Evolutionary conservation across 352 stramenopile species (phyloP).

Genomic region (Phytophthora fragariae): DNA sequence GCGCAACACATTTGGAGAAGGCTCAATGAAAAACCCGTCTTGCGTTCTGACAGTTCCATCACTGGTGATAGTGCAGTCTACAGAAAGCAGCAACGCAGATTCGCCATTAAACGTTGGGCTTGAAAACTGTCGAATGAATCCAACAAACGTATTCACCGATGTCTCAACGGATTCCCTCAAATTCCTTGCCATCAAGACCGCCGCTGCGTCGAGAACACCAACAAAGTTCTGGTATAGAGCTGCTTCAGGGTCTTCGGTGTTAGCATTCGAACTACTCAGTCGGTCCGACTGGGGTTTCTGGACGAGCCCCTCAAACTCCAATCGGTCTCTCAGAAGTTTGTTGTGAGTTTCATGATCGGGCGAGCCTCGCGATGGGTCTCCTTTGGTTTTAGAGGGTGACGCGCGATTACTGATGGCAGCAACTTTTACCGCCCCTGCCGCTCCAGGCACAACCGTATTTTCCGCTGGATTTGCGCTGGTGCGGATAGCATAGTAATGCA

Average conservation of each 20-base stretch:
- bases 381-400: slow-evolving; percentile 36
- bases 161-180: slow-evolving; percentile 85
- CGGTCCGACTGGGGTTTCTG: slow-evolving; percentile 31
- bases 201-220: slow-evolving; percentile 80
- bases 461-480: slow-evolving; percentile 23
- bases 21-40: slow-evolving; percentile 71
- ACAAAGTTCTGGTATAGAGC: slow-evolving; percentile 61
- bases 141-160: slow-evolving; percentile 78
- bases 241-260: slow-evolving; percentile 52
- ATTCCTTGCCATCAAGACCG: slow-evolving; percentile 92
- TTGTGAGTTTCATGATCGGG: slow-evolving; percentile 35
- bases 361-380: slow-evolving; percentile 6
- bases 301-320: slow-evolving; percentile 63
- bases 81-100: slow-evolving; percentile 65
- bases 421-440: slow-evolving; percentile 24
- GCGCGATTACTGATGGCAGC: background rate
- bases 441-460: slow-evolving; percentile 28
- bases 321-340: slow-evolving; percentile 52
- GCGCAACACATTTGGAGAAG: slow-evolving; percentile 53
- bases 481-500: slow-evolving; percentile 38
- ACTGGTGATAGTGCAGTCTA: slow-evolving; percentile 52
- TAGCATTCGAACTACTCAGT: slow-evolving; percentile 4
- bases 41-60: slow-evolving; percentile 30
- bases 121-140: slow-evolving; percentile 83
- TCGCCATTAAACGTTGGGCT: slow-evolving; percentile 57